Base-by-base conservation (phyloP, 768 basidiomycete species). In the Mycena olivaceomarginata region DNA sequence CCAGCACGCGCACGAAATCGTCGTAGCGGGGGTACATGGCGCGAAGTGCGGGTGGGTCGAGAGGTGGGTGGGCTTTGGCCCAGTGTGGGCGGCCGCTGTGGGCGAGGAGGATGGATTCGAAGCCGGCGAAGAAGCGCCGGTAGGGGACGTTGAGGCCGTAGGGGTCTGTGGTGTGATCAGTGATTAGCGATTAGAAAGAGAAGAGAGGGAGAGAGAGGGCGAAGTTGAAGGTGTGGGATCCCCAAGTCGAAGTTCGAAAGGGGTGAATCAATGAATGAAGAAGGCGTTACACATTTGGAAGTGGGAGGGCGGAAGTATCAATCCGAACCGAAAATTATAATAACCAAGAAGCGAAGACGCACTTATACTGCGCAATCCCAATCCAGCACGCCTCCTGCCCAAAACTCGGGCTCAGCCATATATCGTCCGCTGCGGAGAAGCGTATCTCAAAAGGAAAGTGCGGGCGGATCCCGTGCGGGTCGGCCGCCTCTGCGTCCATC, bases 321-420 rank as follows among this genome's bases (percentile, higher is more conserved):
- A 31, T 31, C 31, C 31, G 31, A 31, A 31, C 4, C 31, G 31
- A 31, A 31, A 31, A 31, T 31, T 31, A 4, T 4, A 31, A 31
- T 31, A 31, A 31, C 31, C 31, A 31, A 31, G 31, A 31, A 31
- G 31, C 31, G 9, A 15, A 39, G 37, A 40, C 10, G 85, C 74
- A 99, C 98, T 96, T 96, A 88, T 94, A 99, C 82, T 98, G 97
- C n/a, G 98, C 92, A 66, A 99, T 93, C 12, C 98, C 98, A 76
- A 99, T 96, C 95, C 97, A 99, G 80, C 94, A 95, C 10, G 95
- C 97, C 82, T 86, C 88, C 72, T 92, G 90, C 60, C 93, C 94
- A 82, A 92, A 93, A 81, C 94, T 94, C 2, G 98, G 98, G 83
- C 95, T 96, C 37, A 99, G 89, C 96, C 96, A 98, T 66, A 98